These are phyloP conservation scores for Rhodotorula paludigena DNA, from an alignment of 768 basidiomycete species.

Conservation along the genomic window DNA sequence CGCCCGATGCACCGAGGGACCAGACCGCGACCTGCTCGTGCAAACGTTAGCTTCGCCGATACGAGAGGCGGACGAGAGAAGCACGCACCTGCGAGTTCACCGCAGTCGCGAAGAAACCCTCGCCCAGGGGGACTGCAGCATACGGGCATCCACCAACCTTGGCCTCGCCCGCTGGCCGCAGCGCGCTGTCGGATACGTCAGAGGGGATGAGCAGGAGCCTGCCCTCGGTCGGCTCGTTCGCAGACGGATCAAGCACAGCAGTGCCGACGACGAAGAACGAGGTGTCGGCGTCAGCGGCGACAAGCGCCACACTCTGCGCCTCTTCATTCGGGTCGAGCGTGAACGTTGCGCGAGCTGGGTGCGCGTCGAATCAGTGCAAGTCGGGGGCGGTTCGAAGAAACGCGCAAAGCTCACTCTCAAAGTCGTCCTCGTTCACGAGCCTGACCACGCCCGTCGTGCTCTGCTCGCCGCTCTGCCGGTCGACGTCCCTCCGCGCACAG, in stretches of 20 bases:
- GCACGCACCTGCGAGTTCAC: slow-evolving; percentile 30
- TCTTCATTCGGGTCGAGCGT: slow-evolving; percentile 11
- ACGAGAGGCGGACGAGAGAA: background rate
- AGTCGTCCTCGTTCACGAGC: slow-evolving; percentile 61
- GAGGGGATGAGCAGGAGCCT: slow-evolving; percentile 28
- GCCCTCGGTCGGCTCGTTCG: slow-evolving; percentile 36
- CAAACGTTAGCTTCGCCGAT: background rate
- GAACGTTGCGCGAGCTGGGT: slow-evolving; percentile 15
- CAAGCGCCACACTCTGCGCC: slow-evolving; percentile 14
- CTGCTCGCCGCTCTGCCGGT: slow-evolving; percentile 56
- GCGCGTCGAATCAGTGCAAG: background rate
- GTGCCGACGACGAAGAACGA: slow-evolving; percentile 51
- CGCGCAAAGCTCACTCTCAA: slow-evolving; percentile 54
- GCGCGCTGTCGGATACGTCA: background rate
- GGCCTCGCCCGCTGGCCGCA: slow-evolving; percentile 42
- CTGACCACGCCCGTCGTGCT: slow-evolving; percentile 58
- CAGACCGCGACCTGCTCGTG: background rate
- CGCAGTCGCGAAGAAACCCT: slow-evolving; percentile 17
- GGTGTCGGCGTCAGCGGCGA: background rate
- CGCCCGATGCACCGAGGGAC: background rate
- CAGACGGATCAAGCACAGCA: slow-evolving; percentile 33
- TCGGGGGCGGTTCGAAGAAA: background rate
- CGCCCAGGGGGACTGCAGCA: slow-evolving; percentile 51
- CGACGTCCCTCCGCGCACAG: slow-evolving; percentile 57
- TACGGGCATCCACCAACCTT: slow-evolving; percentile 65